Evolutionary conservation across 371 early-diverging fungal genomes (phyloP).

Genomic region (Mucor velutinosus): DNA sequence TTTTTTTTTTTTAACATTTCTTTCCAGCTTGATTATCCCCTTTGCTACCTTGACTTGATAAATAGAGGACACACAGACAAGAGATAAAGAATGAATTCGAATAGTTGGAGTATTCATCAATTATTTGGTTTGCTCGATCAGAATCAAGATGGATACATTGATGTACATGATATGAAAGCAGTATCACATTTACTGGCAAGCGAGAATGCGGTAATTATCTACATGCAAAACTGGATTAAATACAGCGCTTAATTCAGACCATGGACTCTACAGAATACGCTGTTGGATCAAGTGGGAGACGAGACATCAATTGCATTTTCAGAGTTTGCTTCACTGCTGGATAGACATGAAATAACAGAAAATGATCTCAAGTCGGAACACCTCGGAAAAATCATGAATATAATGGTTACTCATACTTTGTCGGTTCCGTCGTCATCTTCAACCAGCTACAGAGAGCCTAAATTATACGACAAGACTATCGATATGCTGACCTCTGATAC

Average conservation of each 20-base stretch:
- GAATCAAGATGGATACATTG: constrained; percentile 62
- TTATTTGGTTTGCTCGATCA: constrained; percentile 60
- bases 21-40: background rate
- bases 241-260: background rate
- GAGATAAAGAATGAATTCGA: constrained; percentile 13
- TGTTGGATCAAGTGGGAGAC: background rate
- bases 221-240: background rate
- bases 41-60: background rate
- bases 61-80: background rate
- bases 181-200: constrained; percentile 15
- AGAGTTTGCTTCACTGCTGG: constrained; percentile 37
- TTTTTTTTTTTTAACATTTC: background rate
- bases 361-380: constrained; percentile 40
- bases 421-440: constrained; percentile 11
- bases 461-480: constrained; percentile 24
- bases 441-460: background rate
- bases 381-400: constrained; percentile 35
- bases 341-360: constrained; percentile 24
- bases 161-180: constrained; percentile 52
- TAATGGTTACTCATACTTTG: constrained; percentile 30
- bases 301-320: constrained; percentile 20
- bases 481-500: constrained; percentile 41
- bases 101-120: constrained; percentile 49
- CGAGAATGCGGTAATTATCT: background rate
- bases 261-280: background rate